A percentile compares a stretch with the other conserved stretches of the same genome.
phyloP scores from a whole-genome alignment of 305 asterid genomes.

The Solanum chacoense region DNA sequence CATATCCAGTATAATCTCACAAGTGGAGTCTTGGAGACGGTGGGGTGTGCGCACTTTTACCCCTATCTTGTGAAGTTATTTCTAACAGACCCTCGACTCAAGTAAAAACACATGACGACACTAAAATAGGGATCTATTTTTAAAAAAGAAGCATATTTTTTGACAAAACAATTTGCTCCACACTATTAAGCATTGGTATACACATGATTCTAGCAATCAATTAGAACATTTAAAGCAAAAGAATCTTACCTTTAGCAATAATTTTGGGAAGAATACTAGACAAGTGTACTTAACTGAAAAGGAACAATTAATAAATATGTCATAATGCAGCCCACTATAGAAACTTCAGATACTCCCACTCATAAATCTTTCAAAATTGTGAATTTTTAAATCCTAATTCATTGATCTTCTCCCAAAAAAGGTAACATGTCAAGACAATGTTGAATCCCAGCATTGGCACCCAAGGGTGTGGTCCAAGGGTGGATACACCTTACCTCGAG shows the following conservation, averaged over 20 bases:
- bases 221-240: not conserved
- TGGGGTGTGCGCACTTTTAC: not conserved
- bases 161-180: not conserved
- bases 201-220: not conserved
- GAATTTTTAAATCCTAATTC: not conserved
- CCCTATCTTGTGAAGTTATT: not conserved
- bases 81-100: not conserved
- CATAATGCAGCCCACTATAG: conserved; percentile 4
- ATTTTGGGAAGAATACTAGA: not conserved
- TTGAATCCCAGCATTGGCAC: not conserved
- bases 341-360: conserved; percentile 12
- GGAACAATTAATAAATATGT: not conserved
- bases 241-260: not conserved
- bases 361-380: not conserved
- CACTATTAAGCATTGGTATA: not conserved
- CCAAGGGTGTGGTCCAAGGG: not conserved
- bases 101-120: not conserved
- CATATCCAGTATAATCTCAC: not conserved
- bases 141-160: not conserved
- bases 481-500: not conserved
- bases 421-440: not conserved
- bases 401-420: not conserved
- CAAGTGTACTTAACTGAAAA: not conserved
- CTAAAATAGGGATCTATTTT: not conserved
- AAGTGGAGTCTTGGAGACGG: not conserved